Evolutionary conservation across 176 grass and related monocot genomes (phyloP).

Genomic region (Oryza nivara): DNA sequence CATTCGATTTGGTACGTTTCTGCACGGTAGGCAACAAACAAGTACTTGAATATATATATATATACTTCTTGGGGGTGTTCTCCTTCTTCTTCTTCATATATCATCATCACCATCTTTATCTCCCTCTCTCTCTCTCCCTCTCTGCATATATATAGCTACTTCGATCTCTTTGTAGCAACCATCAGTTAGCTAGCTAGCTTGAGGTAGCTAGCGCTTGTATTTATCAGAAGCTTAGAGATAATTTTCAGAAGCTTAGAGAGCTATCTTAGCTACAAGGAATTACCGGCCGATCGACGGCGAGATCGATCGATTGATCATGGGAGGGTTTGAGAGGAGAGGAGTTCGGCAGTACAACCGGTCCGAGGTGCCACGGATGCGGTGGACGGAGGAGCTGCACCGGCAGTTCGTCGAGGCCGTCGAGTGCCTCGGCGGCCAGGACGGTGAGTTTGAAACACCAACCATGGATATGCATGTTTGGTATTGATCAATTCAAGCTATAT

Average conservation of each 20-base stretch:
- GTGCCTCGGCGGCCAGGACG: conserved; percentile 72
- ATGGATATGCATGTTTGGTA: not conserved
- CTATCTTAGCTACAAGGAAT: not conserved
- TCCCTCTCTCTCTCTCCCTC: not conserved
- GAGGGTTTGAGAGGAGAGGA: conserved; percentile 66
- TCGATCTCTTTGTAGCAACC: not conserved
- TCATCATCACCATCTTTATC: not conserved
- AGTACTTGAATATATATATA: conserved; percentile 44
- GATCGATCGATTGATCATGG: conserved; percentile 33
- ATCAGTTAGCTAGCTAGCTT: not conserved
- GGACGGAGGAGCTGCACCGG: conserved; percentile 92
- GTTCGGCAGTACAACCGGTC: conserved; percentile 90
- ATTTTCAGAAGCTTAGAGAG: conserved; percentile 20
- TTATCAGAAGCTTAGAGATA: conserved; percentile 33
- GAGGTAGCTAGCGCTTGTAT: not conserved
- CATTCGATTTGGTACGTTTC: conserved; percentile 46
- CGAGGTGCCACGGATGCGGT: conserved; percentile 71
- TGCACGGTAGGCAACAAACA: conserved; percentile 46
- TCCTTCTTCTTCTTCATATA: not conserved
- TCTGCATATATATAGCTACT: not conserved
- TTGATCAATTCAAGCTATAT: not conserved
- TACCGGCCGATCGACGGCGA: not conserved
- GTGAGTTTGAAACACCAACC: conserved; percentile 47
- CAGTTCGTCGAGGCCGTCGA: conserved; percentile 74
- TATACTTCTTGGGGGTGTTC: not conserved